Evolutionary conservation across 169 alveolate species (phyloP).

Genomic region (Eimeria acervulina): DNA sequence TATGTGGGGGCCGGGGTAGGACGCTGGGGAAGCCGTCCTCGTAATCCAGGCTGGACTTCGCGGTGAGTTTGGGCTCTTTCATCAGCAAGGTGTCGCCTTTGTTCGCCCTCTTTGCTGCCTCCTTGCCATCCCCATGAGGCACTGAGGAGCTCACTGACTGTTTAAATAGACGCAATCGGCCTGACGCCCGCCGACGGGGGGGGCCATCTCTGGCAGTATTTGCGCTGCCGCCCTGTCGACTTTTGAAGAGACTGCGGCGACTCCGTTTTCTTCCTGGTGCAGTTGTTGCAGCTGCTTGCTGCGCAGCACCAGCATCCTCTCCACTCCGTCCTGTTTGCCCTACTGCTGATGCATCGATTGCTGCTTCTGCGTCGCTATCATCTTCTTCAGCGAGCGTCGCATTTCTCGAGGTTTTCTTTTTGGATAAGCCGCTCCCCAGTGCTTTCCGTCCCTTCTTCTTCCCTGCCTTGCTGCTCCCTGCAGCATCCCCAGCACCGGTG

Average conservation of each 20-base stretch:
- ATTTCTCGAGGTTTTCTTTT: background rate
- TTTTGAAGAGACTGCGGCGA: background rate
- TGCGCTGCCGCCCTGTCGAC: too few relatives aligned
- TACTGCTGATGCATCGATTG: background rate
- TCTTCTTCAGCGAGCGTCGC: background rate
- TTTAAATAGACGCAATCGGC: background rate
- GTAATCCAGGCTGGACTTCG: background rate
- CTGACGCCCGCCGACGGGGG: constrained; percentile 2
- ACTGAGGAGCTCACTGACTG: background rate
- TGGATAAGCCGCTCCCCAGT: background rate
- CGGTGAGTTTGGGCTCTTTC: background rate
- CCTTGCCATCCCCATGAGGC: background rate
- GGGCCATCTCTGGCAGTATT: background rate
- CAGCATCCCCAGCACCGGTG: background rate
- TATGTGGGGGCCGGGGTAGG: constrained; percentile 13
- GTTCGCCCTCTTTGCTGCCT: background rate
- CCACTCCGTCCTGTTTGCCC: background rate
- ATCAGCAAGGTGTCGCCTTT: background rate
- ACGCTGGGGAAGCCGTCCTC: background rate
- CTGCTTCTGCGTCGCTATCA: constrained; percentile 1
- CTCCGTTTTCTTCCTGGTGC: background rate
- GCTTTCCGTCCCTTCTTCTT: background rate
- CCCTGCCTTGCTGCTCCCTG: background rate
- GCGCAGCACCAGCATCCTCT: background rate
- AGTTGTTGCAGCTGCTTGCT: background rate